Evolutionary conservation across 2,329 filamentous ascomycete species (phyloP).

Genomic region (Colletotrichum chrysophilum): DNA sequence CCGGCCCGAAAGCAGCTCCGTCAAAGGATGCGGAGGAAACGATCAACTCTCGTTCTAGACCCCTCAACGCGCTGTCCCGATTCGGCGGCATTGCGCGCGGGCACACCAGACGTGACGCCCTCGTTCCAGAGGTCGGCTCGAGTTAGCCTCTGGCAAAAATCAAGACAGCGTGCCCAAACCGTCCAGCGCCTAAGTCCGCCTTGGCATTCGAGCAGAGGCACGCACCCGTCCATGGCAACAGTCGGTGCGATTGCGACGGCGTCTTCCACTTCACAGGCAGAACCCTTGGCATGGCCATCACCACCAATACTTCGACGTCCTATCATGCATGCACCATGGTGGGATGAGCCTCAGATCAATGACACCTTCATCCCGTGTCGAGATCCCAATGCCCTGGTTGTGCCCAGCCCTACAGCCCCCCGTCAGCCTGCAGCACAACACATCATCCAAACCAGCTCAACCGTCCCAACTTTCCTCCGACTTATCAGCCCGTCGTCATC

Average conservation of each 20-base stretch:
- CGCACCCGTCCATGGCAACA: background rate
- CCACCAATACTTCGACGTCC: background rate
- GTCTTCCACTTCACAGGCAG: background rate
- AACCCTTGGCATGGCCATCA: background rate
- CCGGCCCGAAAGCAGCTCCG: background rate
- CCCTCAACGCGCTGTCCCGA: background rate
- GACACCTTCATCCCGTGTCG: background rate
- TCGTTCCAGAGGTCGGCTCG: background rate
- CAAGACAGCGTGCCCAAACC: background rate
- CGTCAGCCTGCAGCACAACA: background rate
- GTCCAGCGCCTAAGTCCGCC: background rate
- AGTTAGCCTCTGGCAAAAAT: background rate
- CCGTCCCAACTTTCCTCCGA: background rate
- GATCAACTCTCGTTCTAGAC: background rate
- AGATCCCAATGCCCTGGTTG: background rate
- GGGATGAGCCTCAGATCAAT: background rate
- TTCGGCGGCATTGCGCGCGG: background rate
- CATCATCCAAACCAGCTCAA: background rate
- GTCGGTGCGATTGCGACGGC: background rate
- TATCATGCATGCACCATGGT: background rate
- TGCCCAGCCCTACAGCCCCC: background rate
- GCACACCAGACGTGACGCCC: background rate
- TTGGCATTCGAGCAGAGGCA: background rate
- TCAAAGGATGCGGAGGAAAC: background rate
- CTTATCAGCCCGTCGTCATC: background rate